A percentile compares a stretch with the other conserved stretches of the same genome.
Conservation (phyloP, 2,329 filamentous ascomycete species). For the Diaporthe amygdali region DNA sequence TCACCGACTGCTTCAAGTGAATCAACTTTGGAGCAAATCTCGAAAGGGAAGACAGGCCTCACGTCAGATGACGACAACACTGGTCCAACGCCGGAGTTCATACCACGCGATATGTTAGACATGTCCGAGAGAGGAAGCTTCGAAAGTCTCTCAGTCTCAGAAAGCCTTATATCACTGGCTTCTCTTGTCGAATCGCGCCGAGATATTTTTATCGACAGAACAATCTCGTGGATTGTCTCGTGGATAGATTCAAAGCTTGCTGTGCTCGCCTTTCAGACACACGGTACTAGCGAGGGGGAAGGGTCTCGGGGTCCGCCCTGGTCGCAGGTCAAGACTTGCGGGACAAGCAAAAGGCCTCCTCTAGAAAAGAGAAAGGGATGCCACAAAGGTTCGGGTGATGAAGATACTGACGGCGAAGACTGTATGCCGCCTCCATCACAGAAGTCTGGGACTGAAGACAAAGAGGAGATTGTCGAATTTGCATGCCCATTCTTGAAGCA, state of each 20-base stretch:
- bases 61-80: neutral
- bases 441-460: neutral
- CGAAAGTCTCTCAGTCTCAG: neutral
- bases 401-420: neutral
- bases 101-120: neutral
- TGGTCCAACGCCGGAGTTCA: neutral
- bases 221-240: neutral
- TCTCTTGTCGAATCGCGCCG: neutral
- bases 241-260: neutral
- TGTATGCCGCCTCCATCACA: neutral
- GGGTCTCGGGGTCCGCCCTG: too few relatives aligned
- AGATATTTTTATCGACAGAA: neutral
- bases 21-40: neutral
- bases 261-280: neutral
- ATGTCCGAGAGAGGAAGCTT: neutral
- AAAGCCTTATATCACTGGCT: neutral
- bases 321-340: too few relatives aligned
- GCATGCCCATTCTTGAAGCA: neutral
- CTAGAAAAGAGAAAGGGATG: neutral
- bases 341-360: too few relatives aligned
- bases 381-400: neutral
- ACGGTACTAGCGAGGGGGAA: neutral
- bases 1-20: neutral
- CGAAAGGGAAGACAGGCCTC: neutral
- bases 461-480: neutral